These are phyloP conservation scores for Dryas octopetala DNA, from an alignment of 306 rosid species.

Conservation along the genomic window DNA sequence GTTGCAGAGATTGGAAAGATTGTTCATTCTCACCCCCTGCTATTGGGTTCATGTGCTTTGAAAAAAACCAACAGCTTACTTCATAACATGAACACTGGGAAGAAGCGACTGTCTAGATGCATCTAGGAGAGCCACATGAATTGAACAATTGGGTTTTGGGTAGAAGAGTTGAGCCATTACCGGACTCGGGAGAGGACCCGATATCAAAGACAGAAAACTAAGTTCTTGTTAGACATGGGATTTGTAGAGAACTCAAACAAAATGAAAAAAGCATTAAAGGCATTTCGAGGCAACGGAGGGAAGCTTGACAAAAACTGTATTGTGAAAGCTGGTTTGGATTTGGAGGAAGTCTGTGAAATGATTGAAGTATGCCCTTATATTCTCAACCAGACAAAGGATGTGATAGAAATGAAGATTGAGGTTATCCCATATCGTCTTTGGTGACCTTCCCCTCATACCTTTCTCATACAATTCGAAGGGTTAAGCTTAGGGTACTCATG, in stretches of 20 bases:
- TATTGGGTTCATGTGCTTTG: conserved; percentile 54
- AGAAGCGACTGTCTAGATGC: conserved; percentile 45
- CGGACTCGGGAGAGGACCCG: conserved; percentile 7
- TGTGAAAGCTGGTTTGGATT: conserved; percentile 54
- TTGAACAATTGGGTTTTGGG: conserved; percentile 58
- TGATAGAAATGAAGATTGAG: conserved; percentile 46
- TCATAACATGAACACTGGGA: conserved; percentile 50
- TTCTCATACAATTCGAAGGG: conserved; percentile 36
- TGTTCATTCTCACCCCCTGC: conserved; percentile 43
- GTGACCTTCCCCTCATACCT: conserved; percentile 53
- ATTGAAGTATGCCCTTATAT: conserved; percentile 47
- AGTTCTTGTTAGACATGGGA: conserved; percentile 59
- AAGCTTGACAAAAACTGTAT: conserved; percentile 62
- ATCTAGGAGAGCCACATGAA: conserved; percentile 49
- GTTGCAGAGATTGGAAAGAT: conserved; percentile 49
- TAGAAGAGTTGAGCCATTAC: conserved; percentile 34
- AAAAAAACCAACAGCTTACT: conserved; percentile 55
- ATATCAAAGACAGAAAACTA: conserved; percentile 30
- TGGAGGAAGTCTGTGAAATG: conserved; percentile 42
- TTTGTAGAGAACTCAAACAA: conserved; percentile 34
- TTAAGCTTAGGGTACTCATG: conserved; percentile 52
- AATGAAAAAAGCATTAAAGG: conserved; percentile 39
- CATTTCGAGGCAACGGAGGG: conserved; percentile 57
- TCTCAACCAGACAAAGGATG: conserved; percentile 48
- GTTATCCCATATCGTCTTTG: conserved; percentile 52